phyloP scores from a whole-genome alignment of 495 filamentous ascomycete species.

The Recurvomyces mirabilis region DNA sequence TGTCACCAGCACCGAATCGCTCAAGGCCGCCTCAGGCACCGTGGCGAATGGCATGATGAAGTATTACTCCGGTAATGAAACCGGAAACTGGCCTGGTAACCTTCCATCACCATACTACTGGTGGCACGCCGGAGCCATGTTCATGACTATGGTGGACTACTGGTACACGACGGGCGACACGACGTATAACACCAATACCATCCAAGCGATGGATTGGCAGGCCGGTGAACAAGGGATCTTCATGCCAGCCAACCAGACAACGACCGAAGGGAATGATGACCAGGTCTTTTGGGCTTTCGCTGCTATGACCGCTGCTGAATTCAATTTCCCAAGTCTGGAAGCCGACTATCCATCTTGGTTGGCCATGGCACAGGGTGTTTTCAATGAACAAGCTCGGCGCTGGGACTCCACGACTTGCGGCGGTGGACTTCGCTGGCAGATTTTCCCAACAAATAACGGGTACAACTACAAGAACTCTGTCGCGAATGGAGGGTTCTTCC shows the following conservation, averaged over 20 bases:
- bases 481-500: slow-evolving; percentile 72
- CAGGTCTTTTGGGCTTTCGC: slow-evolving; percentile 30
- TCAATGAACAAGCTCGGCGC: slow-evolving; percentile 33
- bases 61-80: slow-evolving; percentile 38
- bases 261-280: slow-evolving; percentile 43
- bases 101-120: slow-evolving; percentile 33
- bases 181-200: slow-evolving; percentile 39
- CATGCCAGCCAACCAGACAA: slow-evolving; percentile 37
- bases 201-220: slow-evolving; percentile 39
- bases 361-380: slow-evolving; percentile 22
- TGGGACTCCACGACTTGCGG: slow-evolving; percentile 39
- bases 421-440: slow-evolving; percentile 61
- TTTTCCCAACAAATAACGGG: slow-evolving; percentile 66
- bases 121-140: slow-evolving; percentile 42
- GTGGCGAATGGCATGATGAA: slow-evolving; percentile 28
- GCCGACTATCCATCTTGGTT: slow-evolving; percentile 18
- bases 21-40: slow-evolving; percentile 27
- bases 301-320: slow-evolving; percentile 25
- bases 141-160: slow-evolving; percentile 40
- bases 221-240: slow-evolving; percentile 36
- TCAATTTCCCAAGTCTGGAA: slow-evolving; percentile 17
- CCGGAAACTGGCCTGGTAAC: slow-evolving; percentile 33
- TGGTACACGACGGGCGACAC: slow-evolving; percentile 45
- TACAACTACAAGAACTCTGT: slow-evolving; percentile 76
- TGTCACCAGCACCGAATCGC: slow-evolving; percentile 22